Evolutionary conservation across 257 asterid species (phyloP).

Genomic region (Mentha longifolia): DNA sequence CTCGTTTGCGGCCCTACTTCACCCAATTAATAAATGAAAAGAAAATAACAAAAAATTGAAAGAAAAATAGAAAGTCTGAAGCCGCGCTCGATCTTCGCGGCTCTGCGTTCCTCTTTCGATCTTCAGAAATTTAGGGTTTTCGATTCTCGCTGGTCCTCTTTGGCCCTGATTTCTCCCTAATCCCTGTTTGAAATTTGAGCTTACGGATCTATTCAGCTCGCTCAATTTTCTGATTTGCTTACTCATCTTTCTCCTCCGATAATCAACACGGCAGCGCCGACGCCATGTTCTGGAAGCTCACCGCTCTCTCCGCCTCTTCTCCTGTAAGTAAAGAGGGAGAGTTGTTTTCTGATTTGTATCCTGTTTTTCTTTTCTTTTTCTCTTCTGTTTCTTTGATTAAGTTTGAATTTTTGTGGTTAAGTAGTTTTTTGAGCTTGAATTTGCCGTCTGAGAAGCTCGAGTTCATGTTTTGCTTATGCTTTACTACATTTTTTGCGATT

Average conservation of each 20-base stretch:
- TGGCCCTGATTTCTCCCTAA: slow-evolving; percentile 27
- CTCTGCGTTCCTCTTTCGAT: slow-evolving; percentile 37
- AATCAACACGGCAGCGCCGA: slow-evolving; percentile 28
- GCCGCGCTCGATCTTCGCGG: slow-evolving; percentile 47
- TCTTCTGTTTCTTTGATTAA: background rate
- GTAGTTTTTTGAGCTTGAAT: slow-evolving; percentile 12
- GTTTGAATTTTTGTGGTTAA: slow-evolving; percentile 22
- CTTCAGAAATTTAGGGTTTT: slow-evolving; percentile 49
- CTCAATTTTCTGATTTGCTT: slow-evolving; percentile 23
- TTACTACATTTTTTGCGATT: slow-evolving; percentile 9
- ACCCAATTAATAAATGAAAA: slow-evolving; percentile 1
- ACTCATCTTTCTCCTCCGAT: slow-evolving; percentile 28
- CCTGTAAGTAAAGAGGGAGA: slow-evolving; percentile 63
- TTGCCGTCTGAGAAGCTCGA: slow-evolving; percentile 11
- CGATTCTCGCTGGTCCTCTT: slow-evolving; percentile 33
- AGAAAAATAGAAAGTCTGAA: slow-evolving; percentile 26
- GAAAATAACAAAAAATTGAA: slow-evolving; percentile 27
- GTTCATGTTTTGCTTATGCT: slow-evolving; percentile 13
- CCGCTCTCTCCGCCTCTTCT: slow-evolving; percentile 84
- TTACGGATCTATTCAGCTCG: slow-evolving; percentile 56
- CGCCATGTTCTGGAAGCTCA: slow-evolving; percentile 95
- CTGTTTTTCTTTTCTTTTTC: background rate
- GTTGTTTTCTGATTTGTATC: background rate
- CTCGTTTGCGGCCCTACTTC: no score
- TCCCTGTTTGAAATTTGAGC: slow-evolving; percentile 34